phyloP scores from a whole-genome alignment of 305 asterid genomes.

The Fraxinus sp. region DNA sequence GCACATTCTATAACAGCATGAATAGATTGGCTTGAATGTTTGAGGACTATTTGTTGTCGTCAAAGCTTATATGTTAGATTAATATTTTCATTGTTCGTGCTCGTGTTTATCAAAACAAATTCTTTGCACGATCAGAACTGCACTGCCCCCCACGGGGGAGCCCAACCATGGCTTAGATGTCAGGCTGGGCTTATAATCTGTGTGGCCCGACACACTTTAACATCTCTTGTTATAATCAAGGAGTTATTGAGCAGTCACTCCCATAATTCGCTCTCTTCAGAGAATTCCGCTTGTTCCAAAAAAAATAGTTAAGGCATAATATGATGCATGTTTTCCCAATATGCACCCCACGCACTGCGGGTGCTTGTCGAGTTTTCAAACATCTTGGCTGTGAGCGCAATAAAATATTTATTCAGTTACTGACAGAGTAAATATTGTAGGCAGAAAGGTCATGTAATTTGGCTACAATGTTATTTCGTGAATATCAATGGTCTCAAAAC shows the following conservation, averaged over 20 bases:
- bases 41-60: background rate
- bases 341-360: background rate
- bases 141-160: background rate
- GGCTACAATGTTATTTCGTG: background rate
- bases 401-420: background rate
- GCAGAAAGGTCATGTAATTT: background rate
- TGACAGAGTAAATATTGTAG: background rate
- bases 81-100: background rate
- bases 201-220: background rate
- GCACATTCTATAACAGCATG: background rate
- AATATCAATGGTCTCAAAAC: background rate
- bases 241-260: background rate
- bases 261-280: background rate
- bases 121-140: background rate
- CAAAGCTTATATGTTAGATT: background rate
- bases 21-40: background rate
- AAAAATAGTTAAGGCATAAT: background rate
- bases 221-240: background rate
- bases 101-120: background rate
- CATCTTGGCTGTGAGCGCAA: background rate
- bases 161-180: background rate
- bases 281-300: background rate
- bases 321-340: background rate
- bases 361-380: background rate
- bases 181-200: background rate